These are phyloP conservation scores for Tylopilus subfusipes DNA, from an alignment of 768 basidiomycete species.

Conservation along the genomic window DNA sequence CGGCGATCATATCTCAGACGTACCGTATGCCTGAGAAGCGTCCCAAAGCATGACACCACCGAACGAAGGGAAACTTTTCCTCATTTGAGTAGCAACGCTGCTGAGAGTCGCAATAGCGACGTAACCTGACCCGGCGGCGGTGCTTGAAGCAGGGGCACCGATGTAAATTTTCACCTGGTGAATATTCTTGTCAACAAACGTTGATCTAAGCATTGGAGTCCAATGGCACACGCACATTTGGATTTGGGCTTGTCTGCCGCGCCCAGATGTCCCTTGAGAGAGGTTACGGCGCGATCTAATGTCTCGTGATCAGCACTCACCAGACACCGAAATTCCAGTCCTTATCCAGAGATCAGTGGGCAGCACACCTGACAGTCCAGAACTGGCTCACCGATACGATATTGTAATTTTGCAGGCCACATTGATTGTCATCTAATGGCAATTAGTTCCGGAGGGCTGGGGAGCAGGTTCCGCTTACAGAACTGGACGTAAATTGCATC, in stretches of 20 bases:
- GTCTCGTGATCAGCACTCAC: slow-evolving; percentile 10
- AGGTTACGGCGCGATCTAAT: slow-evolving; percentile 5
- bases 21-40: slow-evolving; percentile 39
- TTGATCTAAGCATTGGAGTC: background rate
- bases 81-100: slow-evolving; percentile 32
- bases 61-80: slow-evolving; percentile 40
- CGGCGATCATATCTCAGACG: background rate
- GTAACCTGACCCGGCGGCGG: slow-evolving; percentile 42
- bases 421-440: slow-evolving; percentile 40
- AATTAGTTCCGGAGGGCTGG: background rate
- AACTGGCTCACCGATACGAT: slow-evolving; percentile 44
- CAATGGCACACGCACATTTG: slow-evolving; percentile 29
- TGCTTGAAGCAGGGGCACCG: slow-evolving; percentile 40
- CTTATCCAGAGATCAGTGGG: slow-evolving; percentile 28
- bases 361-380: background rate
- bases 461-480: slow-evolving; percentile 26
- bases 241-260: slow-evolving; percentile 38
- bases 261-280: slow-evolving; percentile 45
- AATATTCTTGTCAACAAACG: slow-evolving; percentile 1
- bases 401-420: slow-evolving; percentile 48
- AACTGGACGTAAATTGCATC: slow-evolving; percentile 77
- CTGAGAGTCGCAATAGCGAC: slow-evolving; percentile 31
- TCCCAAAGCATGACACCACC: slow-evolving; percentile 46
- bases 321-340: slow-evolving; percentile 43
- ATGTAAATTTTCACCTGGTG: slow-evolving; percentile 40